These are phyloP conservation scores for Smittium culicis DNA, from an alignment of 371 early-diverging fungal species.

Conservation along the genomic window DNA sequence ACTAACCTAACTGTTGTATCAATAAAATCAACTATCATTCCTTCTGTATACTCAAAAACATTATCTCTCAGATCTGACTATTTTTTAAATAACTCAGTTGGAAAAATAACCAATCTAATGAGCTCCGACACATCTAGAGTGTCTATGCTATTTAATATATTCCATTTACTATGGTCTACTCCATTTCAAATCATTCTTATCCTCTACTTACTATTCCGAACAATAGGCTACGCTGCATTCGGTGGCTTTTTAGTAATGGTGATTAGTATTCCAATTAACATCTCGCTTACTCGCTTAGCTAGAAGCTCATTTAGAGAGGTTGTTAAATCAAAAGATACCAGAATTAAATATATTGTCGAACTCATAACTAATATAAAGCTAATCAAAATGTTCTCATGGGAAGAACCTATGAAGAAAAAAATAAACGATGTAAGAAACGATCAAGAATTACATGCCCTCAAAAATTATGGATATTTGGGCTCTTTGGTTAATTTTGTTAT, in stretches of 20 bases:
- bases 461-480: neutral
- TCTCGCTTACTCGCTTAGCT: neutral
- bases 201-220: neutral
- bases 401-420: neutral
- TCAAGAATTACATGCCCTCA: neutral
- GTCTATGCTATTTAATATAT: neutral
- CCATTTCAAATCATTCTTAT: neutral
- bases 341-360: neutral
- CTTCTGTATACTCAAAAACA: neutral
- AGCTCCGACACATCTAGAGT: neutral
- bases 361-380: neutral
- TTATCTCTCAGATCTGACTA: neutral
- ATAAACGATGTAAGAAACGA: neutral
- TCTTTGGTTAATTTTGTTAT: neutral
- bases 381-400: conserved; percentile 5
- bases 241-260: neutral
- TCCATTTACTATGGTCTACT: neutral
- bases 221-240: neutral
- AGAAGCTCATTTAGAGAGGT: neutral
- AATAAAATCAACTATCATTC: neutral
- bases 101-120: neutral
- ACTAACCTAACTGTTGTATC: neutral
- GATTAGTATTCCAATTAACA: neutral
- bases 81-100: neutral
- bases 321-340: neutral